Evolutionary conservation across 192 early-diverging fungal genomes (phyloP), one percentile per base, ranked within the genome.

Genomic region (Pilobolus umbonatus): DNA sequence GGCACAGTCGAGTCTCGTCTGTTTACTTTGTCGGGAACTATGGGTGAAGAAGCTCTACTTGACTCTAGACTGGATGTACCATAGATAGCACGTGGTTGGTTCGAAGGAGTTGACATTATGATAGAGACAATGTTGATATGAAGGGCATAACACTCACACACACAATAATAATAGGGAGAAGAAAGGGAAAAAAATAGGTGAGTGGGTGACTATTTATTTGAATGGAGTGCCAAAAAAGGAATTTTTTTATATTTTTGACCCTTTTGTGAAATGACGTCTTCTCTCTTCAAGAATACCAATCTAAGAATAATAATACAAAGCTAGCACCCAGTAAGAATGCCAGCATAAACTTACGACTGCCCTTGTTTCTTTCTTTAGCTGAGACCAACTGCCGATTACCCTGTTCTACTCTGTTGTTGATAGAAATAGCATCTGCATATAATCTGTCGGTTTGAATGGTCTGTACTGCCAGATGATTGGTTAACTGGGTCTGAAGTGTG

Each of bases 301-400:
- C 88, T 57, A 90, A 68, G 59, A 90, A 90, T 31, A 90, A 55
- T 21, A 90, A 59, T 19, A 90, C 84, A 50, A 87, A 63, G 48
- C 86, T 88, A 5, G 87, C 81, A 46, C 81, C 72, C 19, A 91
- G 76, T 30, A 91, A 65, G 67, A 91, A 82, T 29, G 79, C 66
- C 8, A 91, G 57, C 29, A 88, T 81, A 82, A 86, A 86, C 57
- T 91, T 91, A 57, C 88, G 80, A 2, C 87, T 80, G 22, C 75
- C 73, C 8, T 69, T 68, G 53, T 87, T 84, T 52, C 82, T 69
- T 60, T 86, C 79, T 26, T 76, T 77, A 12, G 88, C 85, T 49
- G 81, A 72, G 10, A 81, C 57, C 32, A 91, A 57, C 52, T 84
- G 75, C 1, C 79, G 63, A 71, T 91, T 91, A 40, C 88, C 88